Percentiles rank a stretch among this genome's conserved stretches.
Conservation (phyloP, 148 eudicot genomes). For the Drosera capensis region DNA sequence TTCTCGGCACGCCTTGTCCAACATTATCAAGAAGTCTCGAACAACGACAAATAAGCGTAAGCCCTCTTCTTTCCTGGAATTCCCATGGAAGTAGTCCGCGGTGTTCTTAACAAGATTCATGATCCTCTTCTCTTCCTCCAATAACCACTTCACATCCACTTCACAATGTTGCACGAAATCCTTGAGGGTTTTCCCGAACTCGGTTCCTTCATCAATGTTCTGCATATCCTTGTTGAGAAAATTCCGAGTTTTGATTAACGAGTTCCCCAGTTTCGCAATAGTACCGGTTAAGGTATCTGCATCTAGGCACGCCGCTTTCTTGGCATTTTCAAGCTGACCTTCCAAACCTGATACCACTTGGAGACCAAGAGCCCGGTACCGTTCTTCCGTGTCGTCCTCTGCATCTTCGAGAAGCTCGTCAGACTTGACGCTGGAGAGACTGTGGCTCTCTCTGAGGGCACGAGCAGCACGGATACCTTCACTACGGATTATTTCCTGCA, state of each 20-base stretch:
- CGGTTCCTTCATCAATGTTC: constrained; percentile 5
- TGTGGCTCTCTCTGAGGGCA: constrained; percentile 25
- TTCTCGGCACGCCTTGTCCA: constrained; percentile 16
- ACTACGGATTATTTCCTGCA: constrained; percentile 50
- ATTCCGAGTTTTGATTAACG: constrained; percentile 5
- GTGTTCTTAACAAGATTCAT: constrained; percentile 14
- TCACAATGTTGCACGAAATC: constrained; percentile 15
- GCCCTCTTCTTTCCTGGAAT: constrained; percentile 16
- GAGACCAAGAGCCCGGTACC: constrained; percentile 12
- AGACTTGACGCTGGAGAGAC: constrained; percentile 18
- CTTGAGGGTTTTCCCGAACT: constrained; percentile 6
- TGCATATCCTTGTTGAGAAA: constrained; percentile 13
- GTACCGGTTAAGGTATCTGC: constrained; percentile 11
- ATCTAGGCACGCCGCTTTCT: constrained; percentile 16
- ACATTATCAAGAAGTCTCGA: constrained; percentile 17
- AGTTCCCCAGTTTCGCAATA: constrained; percentile 9
- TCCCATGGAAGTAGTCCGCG: constrained; percentile 22
- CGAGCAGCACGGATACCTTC: constrained; percentile 62
- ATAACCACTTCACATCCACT: constrained; percentile 9
- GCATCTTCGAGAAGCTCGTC: constrained; percentile 27
- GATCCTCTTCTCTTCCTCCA: constrained; percentile 19
- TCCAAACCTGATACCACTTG: constrained; percentile 15
- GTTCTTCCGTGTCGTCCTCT: constrained; percentile 9
- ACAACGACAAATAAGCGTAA: constrained; percentile 16
- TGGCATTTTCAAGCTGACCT: constrained; percentile 15